These are phyloP conservation scores for Iris pallida DNA, from an alignment of 116 monocot species.

Conservation along the genomic window DNA sequence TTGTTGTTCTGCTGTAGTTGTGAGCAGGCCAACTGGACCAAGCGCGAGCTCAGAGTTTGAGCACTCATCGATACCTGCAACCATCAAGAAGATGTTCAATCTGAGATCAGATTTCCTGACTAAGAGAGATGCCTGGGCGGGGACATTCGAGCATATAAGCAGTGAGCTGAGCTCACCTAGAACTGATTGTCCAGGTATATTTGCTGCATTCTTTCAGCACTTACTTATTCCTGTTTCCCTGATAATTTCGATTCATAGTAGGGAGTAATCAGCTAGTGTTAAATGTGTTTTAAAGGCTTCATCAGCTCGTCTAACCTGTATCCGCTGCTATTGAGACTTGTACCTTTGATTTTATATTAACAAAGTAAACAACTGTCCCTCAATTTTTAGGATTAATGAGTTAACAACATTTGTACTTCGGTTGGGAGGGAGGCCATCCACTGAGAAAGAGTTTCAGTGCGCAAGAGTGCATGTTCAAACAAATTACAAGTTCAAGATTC, in stretches of 20 bases:
- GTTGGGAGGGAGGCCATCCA: no score
- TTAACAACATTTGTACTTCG: no score
- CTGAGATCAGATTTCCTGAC: constrained; percentile 61
- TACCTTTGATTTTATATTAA: no score
- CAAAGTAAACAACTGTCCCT: no score
- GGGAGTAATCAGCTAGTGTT: no score
- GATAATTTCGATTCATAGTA: not conserved
- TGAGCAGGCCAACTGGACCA: constrained; percentile 50
- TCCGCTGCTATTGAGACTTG: no score
- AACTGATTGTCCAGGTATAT: constrained; percentile 64
- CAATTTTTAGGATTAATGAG: no score
- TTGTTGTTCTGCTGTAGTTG: constrained; percentile 32
- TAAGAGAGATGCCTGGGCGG: constrained; percentile 77
- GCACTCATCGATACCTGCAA: constrained; percentile 85
- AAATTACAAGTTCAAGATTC: no score
- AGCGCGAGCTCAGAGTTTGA: constrained; percentile 58
- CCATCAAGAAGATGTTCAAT: constrained; percentile 75
- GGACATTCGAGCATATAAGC: constrained; percentile 65
- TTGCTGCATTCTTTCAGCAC: not conserved
- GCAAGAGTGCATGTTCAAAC: no score
- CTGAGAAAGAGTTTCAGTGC: no score
- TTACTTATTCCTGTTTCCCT: not conserved
- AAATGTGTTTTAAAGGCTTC: no score
- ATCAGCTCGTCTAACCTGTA: no score
- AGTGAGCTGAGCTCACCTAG: constrained; percentile 45